A percentile compares a stretch with the other conserved stretches of the same genome.
Evolutionary conservation across 2,329 filamentous ascomycete genomes (phyloP).

Genomic region (Dactylellina drechsleri): DNA sequence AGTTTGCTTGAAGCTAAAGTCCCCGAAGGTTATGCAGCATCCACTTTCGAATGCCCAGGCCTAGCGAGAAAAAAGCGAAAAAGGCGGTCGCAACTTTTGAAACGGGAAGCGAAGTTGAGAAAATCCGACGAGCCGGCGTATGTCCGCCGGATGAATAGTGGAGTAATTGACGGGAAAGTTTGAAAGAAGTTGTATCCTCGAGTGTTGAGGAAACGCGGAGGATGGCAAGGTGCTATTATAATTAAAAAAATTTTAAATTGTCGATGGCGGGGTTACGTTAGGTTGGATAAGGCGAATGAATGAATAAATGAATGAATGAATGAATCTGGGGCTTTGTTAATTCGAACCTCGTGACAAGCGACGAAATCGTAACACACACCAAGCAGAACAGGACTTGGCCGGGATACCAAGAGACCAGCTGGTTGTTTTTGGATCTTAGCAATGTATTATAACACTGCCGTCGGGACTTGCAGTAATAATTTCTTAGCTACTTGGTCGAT

Average conservation of each 20-base stretch:
- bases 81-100: constrained; percentile 32
- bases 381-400: neutral
- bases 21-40: constrained; percentile 54
- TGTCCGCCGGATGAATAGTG: constrained; percentile 28
- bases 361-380: constrained; percentile 44
- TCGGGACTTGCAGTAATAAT: neutral
- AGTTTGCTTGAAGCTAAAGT: constrained; percentile 53
- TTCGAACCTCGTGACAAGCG: constrained; percentile 50
- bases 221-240: constrained; percentile 1
- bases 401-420: constrained; percentile 9
- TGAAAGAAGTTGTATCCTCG: constrained; percentile 2
- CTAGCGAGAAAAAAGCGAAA: constrained; percentile 14
- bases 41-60: constrained; percentile 49
- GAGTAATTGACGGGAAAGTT: neutral
- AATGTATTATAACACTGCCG: no score
- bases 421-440: neutral
- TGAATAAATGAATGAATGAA: no score
- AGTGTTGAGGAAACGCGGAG: constrained; percentile 15
- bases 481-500: neutral
- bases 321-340: constrained; percentile 26
- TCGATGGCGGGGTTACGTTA: constrained; percentile 21
- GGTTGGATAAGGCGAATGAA: neutral
- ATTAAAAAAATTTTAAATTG: constrained; percentile 15
- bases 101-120: constrained; percentile 43
- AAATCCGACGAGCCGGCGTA: constrained; percentile 27